Percentiles rank a stretch among this genome's conserved stretches.
Conservation (phyloP, 345 rosid species). For the Excoecaria cochinchinensis region DNA sequence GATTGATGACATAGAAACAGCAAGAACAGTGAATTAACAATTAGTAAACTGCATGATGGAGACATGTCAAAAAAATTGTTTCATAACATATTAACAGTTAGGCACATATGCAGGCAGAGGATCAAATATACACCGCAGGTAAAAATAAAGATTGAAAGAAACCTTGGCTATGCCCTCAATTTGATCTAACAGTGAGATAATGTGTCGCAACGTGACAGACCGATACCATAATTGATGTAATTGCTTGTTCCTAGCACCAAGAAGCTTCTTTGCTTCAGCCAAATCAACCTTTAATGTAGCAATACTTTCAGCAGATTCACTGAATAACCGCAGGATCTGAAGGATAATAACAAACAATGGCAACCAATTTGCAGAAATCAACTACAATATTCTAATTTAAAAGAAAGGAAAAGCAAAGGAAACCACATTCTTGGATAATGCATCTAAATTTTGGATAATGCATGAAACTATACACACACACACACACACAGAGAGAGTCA, state of each 20-base stretch:
- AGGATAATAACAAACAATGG: conserved; percentile 15
- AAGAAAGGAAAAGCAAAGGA: not conserved
- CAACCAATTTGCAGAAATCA: conserved; percentile 11
- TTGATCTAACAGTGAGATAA: conserved; percentile 89
- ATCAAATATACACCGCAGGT: not conserved
- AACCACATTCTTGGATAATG: no score
- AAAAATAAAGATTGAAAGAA: not conserved
- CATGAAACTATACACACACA: no score
- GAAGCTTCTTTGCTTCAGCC: conserved; percentile 79
- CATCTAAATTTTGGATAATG: no score
- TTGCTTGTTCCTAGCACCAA: conserved; percentile 89
- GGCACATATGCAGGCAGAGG: not conserved
- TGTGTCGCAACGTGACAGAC: conserved; percentile 95
- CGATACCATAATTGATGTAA: conserved; percentile 99
- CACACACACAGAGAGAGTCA: no score
- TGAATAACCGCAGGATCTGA: conserved; percentile 93
- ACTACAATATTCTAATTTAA: conserved; percentile 3
- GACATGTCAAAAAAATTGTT: not conserved
- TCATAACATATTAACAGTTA: not conserved
- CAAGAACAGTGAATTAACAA: not conserved
- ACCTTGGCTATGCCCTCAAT: conserved; percentile 99
- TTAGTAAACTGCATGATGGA: not conserved
- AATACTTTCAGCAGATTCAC: conserved; percentile 85
- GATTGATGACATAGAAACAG: conserved; percentile 8
- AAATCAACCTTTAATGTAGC: conserved; percentile 73